Conservation (phyloP, 306 rosid genomes). For the Ormosia semicastrata region DNA sequence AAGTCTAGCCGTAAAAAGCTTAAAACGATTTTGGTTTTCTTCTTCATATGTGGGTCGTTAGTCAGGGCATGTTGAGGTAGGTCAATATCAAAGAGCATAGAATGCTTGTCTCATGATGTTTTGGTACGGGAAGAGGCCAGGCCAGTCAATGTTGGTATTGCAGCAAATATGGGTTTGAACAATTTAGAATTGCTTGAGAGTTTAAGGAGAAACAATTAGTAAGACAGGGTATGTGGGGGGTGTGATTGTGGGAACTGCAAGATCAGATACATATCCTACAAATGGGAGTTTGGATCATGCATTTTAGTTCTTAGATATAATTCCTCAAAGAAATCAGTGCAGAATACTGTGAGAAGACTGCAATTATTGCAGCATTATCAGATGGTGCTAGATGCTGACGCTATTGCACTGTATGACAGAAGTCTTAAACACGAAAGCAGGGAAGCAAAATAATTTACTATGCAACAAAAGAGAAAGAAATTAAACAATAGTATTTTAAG, state of each 20-base stretch:
- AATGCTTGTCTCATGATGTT: neutral
- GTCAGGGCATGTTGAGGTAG: neutral
- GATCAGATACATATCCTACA: slow-evolving; percentile 6
- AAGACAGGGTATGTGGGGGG: slow-evolving; percentile 31
- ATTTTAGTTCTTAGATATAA: slow-evolving; percentile 13
- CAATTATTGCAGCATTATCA: slow-evolving; percentile 33
- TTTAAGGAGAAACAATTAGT: slow-evolving; percentile 23
- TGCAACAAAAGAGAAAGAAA: neutral
- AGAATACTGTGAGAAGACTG: neutral
- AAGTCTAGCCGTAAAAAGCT: neutral
- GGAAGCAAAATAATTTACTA: neutral
- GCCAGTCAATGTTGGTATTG: neutral
- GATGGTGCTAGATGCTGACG: slow-evolving; percentile 15
- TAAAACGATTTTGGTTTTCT: neutral
- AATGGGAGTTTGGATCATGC: slow-evolving; percentile 26
- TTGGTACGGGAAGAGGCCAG: neutral
- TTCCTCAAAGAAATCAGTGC: slow-evolving; percentile 37
- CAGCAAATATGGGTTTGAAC: slow-evolving; percentile 17
- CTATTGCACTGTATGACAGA: slow-evolving; percentile 25
- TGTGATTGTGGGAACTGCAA: slow-evolving; percentile 33
- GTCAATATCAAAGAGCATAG: neutral
- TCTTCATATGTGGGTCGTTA: neutral
- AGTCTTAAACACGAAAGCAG: slow-evolving; percentile 10
- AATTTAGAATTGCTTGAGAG: slow-evolving; percentile 22
- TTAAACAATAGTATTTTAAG: neutral